Evolutionary conservation across 1,284 basidiomycete species (phyloP), one percentile per base, ranked within the genome.

Genomic region (Cutaneotrichosporon curvatum): DNA sequence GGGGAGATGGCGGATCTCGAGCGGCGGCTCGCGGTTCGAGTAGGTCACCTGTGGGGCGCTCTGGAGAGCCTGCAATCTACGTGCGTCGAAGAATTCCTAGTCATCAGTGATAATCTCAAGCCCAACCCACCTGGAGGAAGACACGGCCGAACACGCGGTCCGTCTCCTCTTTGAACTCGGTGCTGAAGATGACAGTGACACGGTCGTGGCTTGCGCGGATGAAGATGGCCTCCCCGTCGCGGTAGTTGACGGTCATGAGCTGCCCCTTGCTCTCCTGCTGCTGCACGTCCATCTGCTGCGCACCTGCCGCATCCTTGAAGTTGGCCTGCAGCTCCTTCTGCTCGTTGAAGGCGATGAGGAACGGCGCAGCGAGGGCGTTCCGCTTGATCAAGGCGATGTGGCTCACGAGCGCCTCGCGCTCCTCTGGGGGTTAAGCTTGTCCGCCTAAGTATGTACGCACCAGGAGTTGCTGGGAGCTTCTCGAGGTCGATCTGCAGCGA

Each of bases 11-110:
- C 92, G 81, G 54, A 99, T 92, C 73, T 98, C 95, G 20, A 96
- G 80, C 1, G 95, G 95, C 18, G 95, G 91, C 41, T 96, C 91
- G 42, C 90, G 82, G 64, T 85, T 95, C 30, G 87, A 87, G 74
- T 97, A 98, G n/a, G 94, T 78, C 6, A 99, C 95, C 73, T 98
- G 95, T 0, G 95, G 95, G 1, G 95, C 95, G 58, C 86, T 92
- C 72, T 98, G 95, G 53, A 98, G 87, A 15, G 84, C 83, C 1
- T 92, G 89, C 53, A 90, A 81, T 53, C 90, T 81, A 48, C 94
- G 81, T 9, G 95, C 94, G 75, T 99, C 95, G 37, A 97, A 95
- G 60, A 99, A 99, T 81, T 98, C 95, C 87, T 92, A 12, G 25
- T 28, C 25, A 28, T 28, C 8, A 28, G 8, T 7, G 25, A 7